A percentile compares a stretch with the other conserved stretches of the same genome.
Evolutionary conservation across 2,329 filamentous ascomycete genomes (phyloP).

Genomic region (Nigrograna mackinnonii): DNA sequence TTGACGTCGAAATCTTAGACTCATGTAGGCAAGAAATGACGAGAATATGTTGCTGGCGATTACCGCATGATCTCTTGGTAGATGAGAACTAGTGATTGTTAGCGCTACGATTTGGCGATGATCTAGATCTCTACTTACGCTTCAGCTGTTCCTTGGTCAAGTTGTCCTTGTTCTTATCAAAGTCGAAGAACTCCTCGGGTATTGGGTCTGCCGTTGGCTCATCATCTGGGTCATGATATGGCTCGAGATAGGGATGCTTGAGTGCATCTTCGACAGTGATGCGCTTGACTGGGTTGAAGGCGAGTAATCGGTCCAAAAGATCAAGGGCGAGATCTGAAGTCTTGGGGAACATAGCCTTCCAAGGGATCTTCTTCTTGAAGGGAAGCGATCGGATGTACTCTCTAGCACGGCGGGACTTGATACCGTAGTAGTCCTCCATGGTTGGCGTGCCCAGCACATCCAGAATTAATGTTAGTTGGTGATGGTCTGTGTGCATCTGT

Average conservation of each 20-base stretch:
- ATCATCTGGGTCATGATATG: conserved; percentile 98
- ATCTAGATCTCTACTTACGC: conserved; percentile 54
- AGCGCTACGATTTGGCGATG: conserved; percentile 6
- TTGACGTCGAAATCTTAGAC: no score
- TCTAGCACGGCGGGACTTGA: conserved; percentile 94
- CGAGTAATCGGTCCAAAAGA: conserved; percentile 90
- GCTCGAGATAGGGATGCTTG: conserved; percentile 97
- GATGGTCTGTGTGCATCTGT: conserved; percentile 71
- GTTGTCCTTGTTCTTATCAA: conserved; percentile 99
- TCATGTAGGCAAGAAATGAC: no score
- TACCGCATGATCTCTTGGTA: conserved; percentile 94
- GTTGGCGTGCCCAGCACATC: conserved; percentile 97
- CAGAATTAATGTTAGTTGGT: conserved; percentile 94
- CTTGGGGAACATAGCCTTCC: conserved; percentile 96
- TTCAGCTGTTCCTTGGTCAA: conserved; percentile 98
- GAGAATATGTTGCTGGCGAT: no score
- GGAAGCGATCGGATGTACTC: conserved; percentile 98
- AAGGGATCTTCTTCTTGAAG: conserved; percentile 99
- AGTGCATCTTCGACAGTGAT: conserved; percentile 97
- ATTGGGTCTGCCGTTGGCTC: conserved; percentile 96
- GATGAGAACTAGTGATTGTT: conserved; percentile 67
- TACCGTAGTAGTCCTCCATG: conserved; percentile 99
- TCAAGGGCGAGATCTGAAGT: conserved; percentile 97
- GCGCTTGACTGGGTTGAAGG: conserved; percentile 98
- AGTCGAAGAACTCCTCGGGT: conserved; percentile 98